Evolutionary conservation across 2,329 filamentous ascomycete species (phyloP), one percentile per base, ranked within the genome.

Genomic region (Iodosphaeria phyllophila): DNA sequence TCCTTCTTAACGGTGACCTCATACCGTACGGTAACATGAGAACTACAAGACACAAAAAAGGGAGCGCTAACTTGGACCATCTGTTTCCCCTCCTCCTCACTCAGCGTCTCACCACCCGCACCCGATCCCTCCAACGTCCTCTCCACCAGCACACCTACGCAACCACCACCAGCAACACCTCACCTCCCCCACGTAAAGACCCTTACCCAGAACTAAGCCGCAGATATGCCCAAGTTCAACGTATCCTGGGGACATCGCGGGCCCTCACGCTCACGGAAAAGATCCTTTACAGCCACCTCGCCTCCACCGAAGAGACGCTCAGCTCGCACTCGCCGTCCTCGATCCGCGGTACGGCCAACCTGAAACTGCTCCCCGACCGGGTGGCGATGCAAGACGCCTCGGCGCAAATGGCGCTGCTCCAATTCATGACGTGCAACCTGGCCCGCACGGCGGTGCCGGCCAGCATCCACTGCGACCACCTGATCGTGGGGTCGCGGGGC

Each of bases 301-400:
- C 89, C 52, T 78, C 82, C 43, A 69, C 74, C 5, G 84, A 92
- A 52, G 83, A 92, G 48, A 84, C 82, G 18, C 67, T 98, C 26
- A 60, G 92, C 31, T 70, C 67, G 26, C 70, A 72, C 43, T 93
- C 84, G 24, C 66, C 80, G 50, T 80, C 84, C 64, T 66, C 75
- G 42, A 75, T 98, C 32, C 72, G 89, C 20, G 86, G 86, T 37
- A 72, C 72, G 44, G 84, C 83, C 25, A 95, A 92, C 47, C 64
- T 98, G 52, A 92, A 92, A 59, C 75, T 98, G 50, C 92, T 92
- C 53, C 89, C 89, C 13, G 89, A 98, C 50, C 71, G 89, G 26
- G 89, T 95, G 38, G 91, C 91, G 35, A 98, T 98, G 89, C 89
- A 98, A 54, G 89, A 98, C 58, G 89, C 89, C 9, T 92, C 82